Percentiles rank a stretch among this genome's conserved stretches.
Conservation (phyloP, 2,329 filamentous ascomycete genomes). For the Clarireedia homoeocarpa region DNA sequence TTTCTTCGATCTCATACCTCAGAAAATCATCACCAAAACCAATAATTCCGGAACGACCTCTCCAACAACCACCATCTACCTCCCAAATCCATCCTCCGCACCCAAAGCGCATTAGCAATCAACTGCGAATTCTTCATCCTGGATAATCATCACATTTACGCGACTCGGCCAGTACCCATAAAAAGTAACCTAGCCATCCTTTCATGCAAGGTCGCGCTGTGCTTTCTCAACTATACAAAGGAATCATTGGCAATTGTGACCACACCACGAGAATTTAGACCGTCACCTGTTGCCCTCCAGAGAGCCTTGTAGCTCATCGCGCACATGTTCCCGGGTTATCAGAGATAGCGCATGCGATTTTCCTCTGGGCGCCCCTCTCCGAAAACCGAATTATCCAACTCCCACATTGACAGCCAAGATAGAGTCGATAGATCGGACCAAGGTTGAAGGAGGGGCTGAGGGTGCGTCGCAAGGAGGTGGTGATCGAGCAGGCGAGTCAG, state of each 20-base stretch:
- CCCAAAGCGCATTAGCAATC: background rate
- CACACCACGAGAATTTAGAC: background rate
- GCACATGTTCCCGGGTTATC: conserved; percentile 23
- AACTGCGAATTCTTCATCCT: background rate
- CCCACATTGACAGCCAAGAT: conserved; percentile 27
- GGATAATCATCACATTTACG: background rate
- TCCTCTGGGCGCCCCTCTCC: conserved; percentile 16
- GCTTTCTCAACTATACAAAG: conserved; percentile 19
- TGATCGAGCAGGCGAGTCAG: conserved; percentile 17
- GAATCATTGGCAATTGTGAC: conserved; percentile 7
- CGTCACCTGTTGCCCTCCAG: background rate
- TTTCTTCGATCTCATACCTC: conserved; percentile 9
- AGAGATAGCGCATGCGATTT: conserved; percentile 26
- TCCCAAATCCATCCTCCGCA: background rate
- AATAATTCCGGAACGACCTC: background rate
- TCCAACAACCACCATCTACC: background rate
- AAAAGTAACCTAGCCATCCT: conserved; percentile 16
- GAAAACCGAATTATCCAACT: conserved; percentile 6
- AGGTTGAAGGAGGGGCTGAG: conserved; percentile 23
- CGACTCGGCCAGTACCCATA: conserved; percentile 8
- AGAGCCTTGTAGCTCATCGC: conserved; percentile 15
- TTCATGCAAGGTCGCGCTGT: conserved; percentile 26
- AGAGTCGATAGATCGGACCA: conserved; percentile 26
- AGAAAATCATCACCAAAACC: background rate
- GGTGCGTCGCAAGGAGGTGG: conserved; percentile 22